These are phyloP conservation scores for Vicia faba DNA, from an alignment of 306 rosid genomes.

Conservation along the genomic window DNA sequence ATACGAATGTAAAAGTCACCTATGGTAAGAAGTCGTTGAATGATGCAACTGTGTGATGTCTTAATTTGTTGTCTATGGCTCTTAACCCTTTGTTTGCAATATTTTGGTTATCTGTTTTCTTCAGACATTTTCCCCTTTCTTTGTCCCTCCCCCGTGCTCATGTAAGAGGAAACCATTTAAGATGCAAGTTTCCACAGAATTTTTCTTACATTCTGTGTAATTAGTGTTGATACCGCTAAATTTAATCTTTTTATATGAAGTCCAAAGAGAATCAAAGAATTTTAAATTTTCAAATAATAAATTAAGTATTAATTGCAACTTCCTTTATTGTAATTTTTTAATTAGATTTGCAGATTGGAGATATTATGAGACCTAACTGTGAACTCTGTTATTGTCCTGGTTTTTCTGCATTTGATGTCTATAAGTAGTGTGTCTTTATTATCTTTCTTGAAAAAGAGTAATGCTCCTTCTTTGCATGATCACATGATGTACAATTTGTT, in stretches of 20 bases:
- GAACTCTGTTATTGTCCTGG: conserved; percentile 27
- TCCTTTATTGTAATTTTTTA: conserved; percentile 4
- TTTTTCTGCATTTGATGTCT: conserved; percentile 34
- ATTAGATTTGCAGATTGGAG: conserved; percentile 10
- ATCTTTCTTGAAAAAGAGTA: conserved; percentile 35
- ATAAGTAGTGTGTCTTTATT: conserved; percentile 22
- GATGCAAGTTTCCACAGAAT: conserved; percentile 8
- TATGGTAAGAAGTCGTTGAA: conserved; percentile 6
- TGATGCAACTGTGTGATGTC: conserved; percentile 10
- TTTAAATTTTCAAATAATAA: conserved; percentile 17
- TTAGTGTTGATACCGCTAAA: conserved; percentile 7
- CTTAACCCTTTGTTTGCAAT: conserved; percentile 26
- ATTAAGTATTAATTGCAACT: background rate
- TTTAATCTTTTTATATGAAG: conserved; percentile 14
- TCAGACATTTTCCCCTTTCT: background rate
- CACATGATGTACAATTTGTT: conserved; percentile 33
- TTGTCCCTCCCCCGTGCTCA: background rate
- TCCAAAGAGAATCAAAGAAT: conserved; percentile 8
- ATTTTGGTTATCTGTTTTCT: conserved; percentile 11
- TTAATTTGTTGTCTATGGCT: conserved; percentile 10
- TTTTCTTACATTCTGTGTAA: conserved; percentile 11
- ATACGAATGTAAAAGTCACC: conserved; percentile 9
- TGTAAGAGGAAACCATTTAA: conserved; percentile 25
- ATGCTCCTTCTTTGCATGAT: conserved; percentile 28
- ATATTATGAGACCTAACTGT: conserved; percentile 24